These are phyloP conservation scores for Physocladia obscura DNA, from an alignment of 192 early-diverging fungal species.

Conservation along the genomic window DNA sequence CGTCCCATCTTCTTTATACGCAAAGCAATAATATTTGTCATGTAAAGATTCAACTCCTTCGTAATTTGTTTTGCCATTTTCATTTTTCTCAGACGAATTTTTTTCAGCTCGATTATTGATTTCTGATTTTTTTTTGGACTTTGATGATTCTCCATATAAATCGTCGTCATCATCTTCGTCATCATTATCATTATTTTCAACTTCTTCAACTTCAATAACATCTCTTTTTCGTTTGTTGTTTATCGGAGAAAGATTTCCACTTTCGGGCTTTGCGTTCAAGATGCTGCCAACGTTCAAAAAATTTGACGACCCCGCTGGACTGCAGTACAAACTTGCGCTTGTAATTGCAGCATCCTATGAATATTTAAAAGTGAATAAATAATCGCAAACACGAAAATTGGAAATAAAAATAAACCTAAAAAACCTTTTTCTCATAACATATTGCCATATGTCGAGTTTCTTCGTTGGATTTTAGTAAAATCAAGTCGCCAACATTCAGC, in stretches of 20 bases:
- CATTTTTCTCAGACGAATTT: not conserved
- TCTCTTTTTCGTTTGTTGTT: not conserved
- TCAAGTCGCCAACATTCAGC: slow-evolving; percentile 61
- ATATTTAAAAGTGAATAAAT: not conserved
- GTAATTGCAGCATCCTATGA: slow-evolving; percentile 19
- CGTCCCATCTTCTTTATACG: slow-evolving; percentile 62
- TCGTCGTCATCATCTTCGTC: slow-evolving; percentile 56
- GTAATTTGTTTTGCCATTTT: not conserved
- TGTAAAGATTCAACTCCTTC: not conserved
- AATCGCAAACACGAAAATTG: not conserved
- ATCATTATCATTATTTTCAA: slow-evolving; percentile 34
- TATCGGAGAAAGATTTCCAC: not conserved
- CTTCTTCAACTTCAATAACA: no score
- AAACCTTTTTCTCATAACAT: slow-evolving; percentile 36
- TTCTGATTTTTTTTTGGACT: not conserved
- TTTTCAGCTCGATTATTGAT: slow-evolving; percentile 23
- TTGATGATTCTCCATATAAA: slow-evolving; percentile 37
- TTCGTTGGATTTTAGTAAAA: slow-evolving; percentile 60
- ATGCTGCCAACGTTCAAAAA: slow-evolving; percentile 1
- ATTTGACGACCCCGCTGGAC: not conserved
- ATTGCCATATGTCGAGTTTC: slow-evolving; percentile 31
- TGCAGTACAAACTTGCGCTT: slow-evolving; percentile 43
- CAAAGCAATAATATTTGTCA: slow-evolving; percentile 57
- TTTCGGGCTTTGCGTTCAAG: not conserved
- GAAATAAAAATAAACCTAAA: not conserved